These are phyloP conservation scores for Neurospora sp. DNA, from an alignment of 2,329 filamentous ascomycete species.

Conservation along the genomic window DNA sequence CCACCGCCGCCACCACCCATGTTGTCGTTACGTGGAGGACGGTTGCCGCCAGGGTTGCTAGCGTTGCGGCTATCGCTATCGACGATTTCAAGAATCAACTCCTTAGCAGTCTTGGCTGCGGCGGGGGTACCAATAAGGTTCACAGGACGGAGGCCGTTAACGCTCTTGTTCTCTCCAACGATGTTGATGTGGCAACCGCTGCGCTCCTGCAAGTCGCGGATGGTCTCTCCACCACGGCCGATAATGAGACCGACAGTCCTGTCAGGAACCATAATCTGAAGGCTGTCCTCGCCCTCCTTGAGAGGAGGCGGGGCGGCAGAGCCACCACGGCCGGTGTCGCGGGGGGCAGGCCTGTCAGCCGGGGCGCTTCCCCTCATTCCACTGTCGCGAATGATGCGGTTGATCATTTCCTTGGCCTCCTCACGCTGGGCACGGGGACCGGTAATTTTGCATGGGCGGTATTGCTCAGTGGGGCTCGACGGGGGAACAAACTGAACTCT, in stretches of 20 bases:
- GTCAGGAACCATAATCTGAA: constrained; percentile 92
- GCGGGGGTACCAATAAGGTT: constrained; percentile 75
- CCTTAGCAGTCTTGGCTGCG: constrained; percentile 68
- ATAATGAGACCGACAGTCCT: constrained; percentile 89
- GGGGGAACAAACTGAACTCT: constrained; percentile 82
- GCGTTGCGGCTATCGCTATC: constrained; percentile 70
- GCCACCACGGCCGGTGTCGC: constrained; percentile 28
- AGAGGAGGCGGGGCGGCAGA: constrained; percentile 39
- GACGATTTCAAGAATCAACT: constrained; percentile 86
- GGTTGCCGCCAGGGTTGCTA: constrained; percentile 21
- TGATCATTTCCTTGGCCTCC: constrained; percentile 73
- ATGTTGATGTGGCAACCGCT: constrained; percentile 96
- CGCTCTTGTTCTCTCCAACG: constrained; percentile 83
- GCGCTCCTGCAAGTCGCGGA: constrained; percentile 81
- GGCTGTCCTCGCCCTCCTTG: constrained; percentile 72
- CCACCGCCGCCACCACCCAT: constrained; percentile 31
- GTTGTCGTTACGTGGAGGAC: constrained; percentile 26
- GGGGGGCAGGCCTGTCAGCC: not conserved
- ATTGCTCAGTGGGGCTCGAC: constrained; percentile 58
- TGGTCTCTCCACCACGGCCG: constrained; percentile 86
- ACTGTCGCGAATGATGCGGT: constrained; percentile 80
- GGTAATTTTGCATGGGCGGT: constrained; percentile 77
- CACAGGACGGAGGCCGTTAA: constrained; percentile 80
- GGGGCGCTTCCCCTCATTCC: constrained; percentile 38
- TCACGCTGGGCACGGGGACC: constrained; percentile 61